Conservation (phyloP, 2,329 filamentous ascomycete genomes). For the Penicillium sp. region DNA sequence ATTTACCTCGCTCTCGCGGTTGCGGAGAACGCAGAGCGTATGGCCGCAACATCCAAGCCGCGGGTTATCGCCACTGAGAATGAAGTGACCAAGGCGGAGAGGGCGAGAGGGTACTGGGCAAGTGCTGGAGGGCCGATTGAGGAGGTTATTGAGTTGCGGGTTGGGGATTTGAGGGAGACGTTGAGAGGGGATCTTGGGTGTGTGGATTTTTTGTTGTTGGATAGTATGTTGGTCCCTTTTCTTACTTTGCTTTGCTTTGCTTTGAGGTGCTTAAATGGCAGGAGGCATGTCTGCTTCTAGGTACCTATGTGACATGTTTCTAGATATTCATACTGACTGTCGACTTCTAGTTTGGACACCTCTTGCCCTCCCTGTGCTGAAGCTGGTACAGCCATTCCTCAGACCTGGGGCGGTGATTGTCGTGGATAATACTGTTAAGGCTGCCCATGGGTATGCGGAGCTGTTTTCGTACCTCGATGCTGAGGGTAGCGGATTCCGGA, state of each 20-base stretch:
- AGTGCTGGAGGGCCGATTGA: conserved; percentile 50
- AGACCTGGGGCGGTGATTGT: conserved; percentile 18
- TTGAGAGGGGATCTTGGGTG: conserved; percentile 48
- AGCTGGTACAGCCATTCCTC: conserved; percentile 16
- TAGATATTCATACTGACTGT: neutral
- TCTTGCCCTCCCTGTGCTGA: conserved; percentile 47
- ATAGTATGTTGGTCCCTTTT: conserved; percentile 51
- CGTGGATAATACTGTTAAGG: conserved; percentile 18
- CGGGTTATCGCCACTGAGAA: conserved; percentile 59
- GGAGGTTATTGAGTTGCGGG: conserved; percentile 53
- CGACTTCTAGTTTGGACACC: conserved; percentile 53
- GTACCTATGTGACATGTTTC: too few relatives aligned
- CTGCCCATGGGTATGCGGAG: conserved; percentile 11
- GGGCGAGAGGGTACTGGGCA: conserved; percentile 54
- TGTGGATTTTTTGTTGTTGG: conserved; percentile 58
- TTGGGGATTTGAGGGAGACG: conserved; percentile 57
- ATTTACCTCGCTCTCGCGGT: conserved; percentile 61
- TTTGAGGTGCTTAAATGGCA: neutral
- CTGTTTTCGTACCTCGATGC: conserved; percentile 21
- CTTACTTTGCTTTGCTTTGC: neutral
- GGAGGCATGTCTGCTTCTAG: too few relatives aligned
- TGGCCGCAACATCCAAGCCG: conserved; percentile 20
- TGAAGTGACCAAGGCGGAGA: conserved; percentile 52
- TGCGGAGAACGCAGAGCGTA: conserved; percentile 42
- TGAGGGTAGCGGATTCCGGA: conserved; percentile 15